Conservation (phyloP, 2,329 filamentous ascomycete genomes). For the Diplodia sapinea region DNA sequence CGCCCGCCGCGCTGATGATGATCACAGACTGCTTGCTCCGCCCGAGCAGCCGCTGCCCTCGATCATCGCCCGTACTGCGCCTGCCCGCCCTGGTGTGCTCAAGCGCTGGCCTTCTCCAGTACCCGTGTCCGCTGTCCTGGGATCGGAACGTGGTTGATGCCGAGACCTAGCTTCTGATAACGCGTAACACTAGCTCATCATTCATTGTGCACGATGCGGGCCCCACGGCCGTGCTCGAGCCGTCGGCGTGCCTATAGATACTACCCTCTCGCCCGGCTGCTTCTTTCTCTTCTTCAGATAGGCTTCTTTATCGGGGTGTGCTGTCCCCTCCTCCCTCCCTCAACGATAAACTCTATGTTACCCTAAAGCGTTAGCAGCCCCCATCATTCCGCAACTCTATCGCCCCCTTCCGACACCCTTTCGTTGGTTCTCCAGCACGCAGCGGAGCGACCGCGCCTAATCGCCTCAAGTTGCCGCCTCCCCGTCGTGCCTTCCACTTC, state of each 20-base stretch:
- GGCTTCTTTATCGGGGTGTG: not conserved
- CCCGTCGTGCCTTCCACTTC: not conserved
- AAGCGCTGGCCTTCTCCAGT: not conserved
- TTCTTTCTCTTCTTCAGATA: not conserved
- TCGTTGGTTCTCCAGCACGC: not conserved
- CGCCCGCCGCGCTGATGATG: not conserved
- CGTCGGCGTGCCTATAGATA: slow-evolving; percentile 10
- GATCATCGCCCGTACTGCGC: slow-evolving; percentile 8
- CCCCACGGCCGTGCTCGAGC: slow-evolving; percentile 9
- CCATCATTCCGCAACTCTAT: not conserved
- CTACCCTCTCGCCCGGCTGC: not conserved
- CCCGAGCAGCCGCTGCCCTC: not conserved
- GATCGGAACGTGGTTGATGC: slow-evolving; percentile 20
- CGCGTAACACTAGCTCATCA: slow-evolving; percentile 20
- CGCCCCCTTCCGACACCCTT: not conserved
- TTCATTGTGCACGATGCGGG: slow-evolving; percentile 17
- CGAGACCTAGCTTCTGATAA: slow-evolving; percentile 27
- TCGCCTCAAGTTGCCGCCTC: not conserved
- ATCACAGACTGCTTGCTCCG: not conserved
- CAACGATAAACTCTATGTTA: not conserved
- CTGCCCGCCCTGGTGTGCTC: slow-evolving; percentile 12
- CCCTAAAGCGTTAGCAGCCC: slow-evolving; percentile 5
- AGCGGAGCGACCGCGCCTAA: not conserved
- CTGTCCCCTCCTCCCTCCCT: not conserved
- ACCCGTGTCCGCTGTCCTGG: slow-evolving; percentile 13